Percentiles rank a stretch among this genome's conserved stretches.
Evolutionary conservation across 1,139 yeast species (phyloP).

Genomic region (Yamadazyma spencermartinsiae): DNA sequence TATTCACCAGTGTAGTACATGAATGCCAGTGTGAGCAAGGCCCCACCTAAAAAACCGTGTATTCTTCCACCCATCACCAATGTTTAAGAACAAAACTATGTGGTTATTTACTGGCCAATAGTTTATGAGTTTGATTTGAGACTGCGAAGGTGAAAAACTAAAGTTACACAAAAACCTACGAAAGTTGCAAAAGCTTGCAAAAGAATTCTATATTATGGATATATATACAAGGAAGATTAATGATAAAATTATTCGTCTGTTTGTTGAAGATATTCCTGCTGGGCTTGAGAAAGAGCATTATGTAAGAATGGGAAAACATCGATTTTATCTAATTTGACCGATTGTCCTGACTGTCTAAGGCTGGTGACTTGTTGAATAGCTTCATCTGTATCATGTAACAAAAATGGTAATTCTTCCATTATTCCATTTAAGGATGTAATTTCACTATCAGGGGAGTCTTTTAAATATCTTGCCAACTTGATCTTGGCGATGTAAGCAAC

Average conservation of each 20-base stretch:
- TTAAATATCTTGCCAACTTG: conserved; percentile 46
- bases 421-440: conserved; percentile 38
- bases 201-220: no score
- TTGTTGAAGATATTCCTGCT: conserved; percentile 15
- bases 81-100: no score
- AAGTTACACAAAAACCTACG: neutral
- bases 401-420: conserved; percentile 46
- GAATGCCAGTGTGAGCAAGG: conserved; percentile 61
- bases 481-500: conserved; percentile 65
- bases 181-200: no score
- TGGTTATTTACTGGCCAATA: neutral
- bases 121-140: no score
- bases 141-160: no score
- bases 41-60: conserved; percentile 71
- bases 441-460: conserved; percentile 20
- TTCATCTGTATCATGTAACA: conserved; percentile 45
- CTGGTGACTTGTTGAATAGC: conserved; percentile 55
- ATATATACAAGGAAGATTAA: conserved; percentile 7
- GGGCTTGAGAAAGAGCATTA: conserved; percentile 28
- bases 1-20: conserved; percentile 66
- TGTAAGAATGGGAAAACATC: conserved; percentile 44
- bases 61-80: conserved; percentile 67
- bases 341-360: conserved; percentile 36
- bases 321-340: conserved; percentile 35
- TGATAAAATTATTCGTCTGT: conserved; percentile 5